Evolutionary conservation across 1,139 yeast genomes (phyloP).

Genomic region (Pichia sp.): DNA sequence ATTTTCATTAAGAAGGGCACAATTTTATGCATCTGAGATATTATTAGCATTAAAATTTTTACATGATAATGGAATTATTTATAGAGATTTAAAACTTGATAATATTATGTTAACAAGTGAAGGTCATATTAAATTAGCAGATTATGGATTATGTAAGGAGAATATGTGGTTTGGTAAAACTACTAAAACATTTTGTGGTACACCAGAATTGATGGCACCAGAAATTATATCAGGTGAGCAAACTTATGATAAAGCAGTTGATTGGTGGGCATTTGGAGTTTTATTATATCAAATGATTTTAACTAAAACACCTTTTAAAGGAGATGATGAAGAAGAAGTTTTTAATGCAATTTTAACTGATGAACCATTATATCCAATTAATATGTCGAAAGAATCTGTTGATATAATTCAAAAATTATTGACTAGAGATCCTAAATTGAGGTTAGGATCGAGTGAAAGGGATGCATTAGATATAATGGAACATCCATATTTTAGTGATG

Average conservation of each 20-base stretch:
- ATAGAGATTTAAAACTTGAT: conserved; percentile 93
- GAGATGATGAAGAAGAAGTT: conserved; percentile 97
- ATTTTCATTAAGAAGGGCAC: conserved; percentile 85
- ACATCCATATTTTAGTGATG: conserved; percentile 86
- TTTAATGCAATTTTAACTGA: conserved; percentile 96
- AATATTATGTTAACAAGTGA: conserved; percentile 79
- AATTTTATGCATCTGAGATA: conserved; percentile 95
- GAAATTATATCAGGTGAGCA: conserved; percentile 86
- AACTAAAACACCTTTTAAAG: conserved; percentile 95
- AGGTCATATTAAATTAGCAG: conserved; percentile 97
- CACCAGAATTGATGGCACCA: conserved; percentile 99
- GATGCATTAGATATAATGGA: conserved; percentile 94
- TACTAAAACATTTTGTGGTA: conserved; percentile 96
- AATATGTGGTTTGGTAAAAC: conserved; percentile 89
- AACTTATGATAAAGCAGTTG: conserved; percentile 87
- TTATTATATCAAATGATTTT: conserved; percentile 90
- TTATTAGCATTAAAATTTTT: conserved; percentile 82
- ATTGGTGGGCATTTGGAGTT: conserved; percentile 99
- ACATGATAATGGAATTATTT: conserved; percentile 93
- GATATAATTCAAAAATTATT: conserved; percentile 84
- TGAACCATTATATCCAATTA: conserved; percentile 95
- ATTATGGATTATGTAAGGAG: conserved; percentile 94
- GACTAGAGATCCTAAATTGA: conserved; percentile 76
- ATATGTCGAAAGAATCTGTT: conserved; percentile 96
- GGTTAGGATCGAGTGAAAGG: conserved; percentile 79